Evolutionary conservation across 345 rosid species (phyloP).

Genomic region (Cochlearia excelsa): DNA sequence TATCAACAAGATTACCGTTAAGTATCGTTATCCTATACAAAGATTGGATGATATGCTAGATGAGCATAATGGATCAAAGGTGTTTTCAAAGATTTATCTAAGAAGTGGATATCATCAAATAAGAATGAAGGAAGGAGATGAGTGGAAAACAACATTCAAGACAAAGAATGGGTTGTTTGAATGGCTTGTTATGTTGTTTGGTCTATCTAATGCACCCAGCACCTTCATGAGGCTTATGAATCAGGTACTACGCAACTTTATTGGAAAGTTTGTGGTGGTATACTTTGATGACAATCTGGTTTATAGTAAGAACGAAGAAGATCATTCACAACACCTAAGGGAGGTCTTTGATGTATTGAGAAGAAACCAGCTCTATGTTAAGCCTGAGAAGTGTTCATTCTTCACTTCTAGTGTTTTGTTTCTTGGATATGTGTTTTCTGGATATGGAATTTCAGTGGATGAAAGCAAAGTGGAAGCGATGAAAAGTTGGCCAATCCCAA

Average conservation of each 20-base stretch:
- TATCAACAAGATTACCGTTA: not conserved
- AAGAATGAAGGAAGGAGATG: not conserved
- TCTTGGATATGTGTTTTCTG: too few relatives aligned
- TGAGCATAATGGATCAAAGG: not conserved
- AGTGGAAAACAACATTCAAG: not conserved
- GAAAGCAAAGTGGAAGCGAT: too few relatives aligned
- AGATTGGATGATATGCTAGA: not conserved
- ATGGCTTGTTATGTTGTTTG: not conserved
- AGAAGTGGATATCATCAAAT: too few relatives aligned
- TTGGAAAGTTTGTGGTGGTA: not conserved
- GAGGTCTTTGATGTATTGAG: too few relatives aligned
- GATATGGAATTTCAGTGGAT: too few relatives aligned
- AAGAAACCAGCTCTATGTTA: too few relatives aligned
- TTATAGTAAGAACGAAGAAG: not conserved
- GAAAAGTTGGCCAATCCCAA: too few relatives aligned
- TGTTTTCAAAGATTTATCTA: not conserved
- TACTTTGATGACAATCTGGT: not conserved
- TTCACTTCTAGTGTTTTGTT: too few relatives aligned
- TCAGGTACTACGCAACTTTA: too few relatives aligned
- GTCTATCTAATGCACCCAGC: too few relatives aligned
- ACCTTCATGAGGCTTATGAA: too few relatives aligned
- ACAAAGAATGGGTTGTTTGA: not conserved
- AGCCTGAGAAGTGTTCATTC: too few relatives aligned
- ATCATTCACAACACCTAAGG: not conserved
- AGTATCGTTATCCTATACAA: not conserved